Base-by-base conservation (phyloP, 2,329 filamentous ascomycete genomes). In the Trichoderma sp. region DNA sequence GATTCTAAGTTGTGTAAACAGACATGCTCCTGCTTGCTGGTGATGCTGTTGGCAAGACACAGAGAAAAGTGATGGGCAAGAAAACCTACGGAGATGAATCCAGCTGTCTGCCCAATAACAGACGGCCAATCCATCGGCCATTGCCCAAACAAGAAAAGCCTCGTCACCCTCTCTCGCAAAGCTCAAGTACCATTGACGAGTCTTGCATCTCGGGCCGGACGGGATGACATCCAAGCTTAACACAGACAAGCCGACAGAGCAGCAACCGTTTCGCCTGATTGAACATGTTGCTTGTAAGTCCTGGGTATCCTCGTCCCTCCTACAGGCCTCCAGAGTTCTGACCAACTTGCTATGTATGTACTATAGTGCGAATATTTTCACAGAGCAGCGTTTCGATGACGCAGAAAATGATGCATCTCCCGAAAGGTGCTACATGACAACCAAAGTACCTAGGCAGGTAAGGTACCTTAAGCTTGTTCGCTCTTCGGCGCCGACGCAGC, bases 401-500 rank as follows among this genome's bases (percentile, higher is more conserved):
- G 39, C 54, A 39, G 21, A 3, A 24, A 24, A 24, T 24, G 21
- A 3, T 24, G 21, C 21, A 24, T 24, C 21, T 24, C 21, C 21
- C 21, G 21, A 24, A 3, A 24, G 21, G 21, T 24, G 21, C 21
- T 24, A 24, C 21, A 28, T 28, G 7, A 6, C 28, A 7, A 28
- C 28, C 28, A 28, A 28, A 6, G 9, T 34, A 34, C 30, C 30
- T 10, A 28, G 26, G 26, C 26, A 34, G 21, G 17, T 12, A 55
- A 54, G 39, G 52, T 52, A 28, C 26, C 26, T 6, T 28, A 17
- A 39, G 39, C 48, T 39, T 54, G 41, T 45, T 26, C 39, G 14
- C 47, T 24, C 54, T 52, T 51, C 58, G 50, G 59, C 59, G 34
- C 41, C 39, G 48, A 44, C 58, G 47, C 47, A 50, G 19, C 58